Evolutionary conservation across 1,284 basidiomycete species (phyloP).

Genomic region (Tilletia caries): DNA sequence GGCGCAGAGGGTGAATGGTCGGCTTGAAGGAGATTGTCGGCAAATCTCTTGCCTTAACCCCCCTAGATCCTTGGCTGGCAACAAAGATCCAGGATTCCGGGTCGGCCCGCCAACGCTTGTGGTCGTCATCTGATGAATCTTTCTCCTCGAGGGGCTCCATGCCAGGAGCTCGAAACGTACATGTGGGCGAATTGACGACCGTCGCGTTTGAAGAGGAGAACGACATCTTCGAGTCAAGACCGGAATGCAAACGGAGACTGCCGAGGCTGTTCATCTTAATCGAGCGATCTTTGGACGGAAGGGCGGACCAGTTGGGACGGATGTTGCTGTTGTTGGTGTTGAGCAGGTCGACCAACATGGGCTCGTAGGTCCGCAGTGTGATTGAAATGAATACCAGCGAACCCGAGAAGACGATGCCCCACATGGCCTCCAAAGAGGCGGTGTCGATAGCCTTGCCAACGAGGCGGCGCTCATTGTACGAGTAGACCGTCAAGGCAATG

Average conservation of each 20-base stretch:
- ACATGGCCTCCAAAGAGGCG: slow-evolving; percentile 3
- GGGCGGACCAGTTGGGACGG: not conserved
- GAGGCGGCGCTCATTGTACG: not conserved
- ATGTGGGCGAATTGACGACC: not conserved
- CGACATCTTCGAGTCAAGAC: not conserved
- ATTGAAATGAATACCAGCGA: not conserved
- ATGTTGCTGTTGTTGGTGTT: not conserved
- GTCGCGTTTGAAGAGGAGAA: not conserved
- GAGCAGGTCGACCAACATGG: not conserved
- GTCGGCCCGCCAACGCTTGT: no score
- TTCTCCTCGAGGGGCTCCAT: not conserved
- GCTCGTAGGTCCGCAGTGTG: slow-evolving; percentile 4
- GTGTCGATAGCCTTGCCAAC: not conserved
- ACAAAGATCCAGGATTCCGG: no score
- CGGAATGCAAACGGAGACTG: not conserved
- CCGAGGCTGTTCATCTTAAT: not conserved
- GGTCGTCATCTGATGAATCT: not conserved
- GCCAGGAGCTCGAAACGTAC: not conserved
- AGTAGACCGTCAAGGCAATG: not conserved
- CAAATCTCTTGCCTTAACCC: not conserved
- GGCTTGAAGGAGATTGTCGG: no score
- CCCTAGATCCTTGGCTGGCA: not conserved
- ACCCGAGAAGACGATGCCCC: not conserved
- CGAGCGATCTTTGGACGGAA: not conserved
- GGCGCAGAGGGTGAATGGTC: no score